Conservation (phyloP, 345 rosid species). For the Luvunga scandens region DNA sequence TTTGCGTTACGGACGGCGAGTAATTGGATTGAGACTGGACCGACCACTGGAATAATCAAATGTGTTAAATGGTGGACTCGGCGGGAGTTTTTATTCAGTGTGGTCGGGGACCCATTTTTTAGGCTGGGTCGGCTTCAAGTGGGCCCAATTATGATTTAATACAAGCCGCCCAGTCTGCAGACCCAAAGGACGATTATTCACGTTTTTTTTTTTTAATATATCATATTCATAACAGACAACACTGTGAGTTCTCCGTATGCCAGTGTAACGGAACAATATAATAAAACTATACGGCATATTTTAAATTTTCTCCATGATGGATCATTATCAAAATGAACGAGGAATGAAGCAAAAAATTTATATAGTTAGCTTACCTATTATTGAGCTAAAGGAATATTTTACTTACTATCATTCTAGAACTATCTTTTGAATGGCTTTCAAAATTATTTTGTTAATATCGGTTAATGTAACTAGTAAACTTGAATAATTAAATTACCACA, state of each 20-base stretch:
- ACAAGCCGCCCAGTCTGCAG: not conserved
- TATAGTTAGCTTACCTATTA: too few species aligned
- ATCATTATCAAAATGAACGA: too few species aligned
- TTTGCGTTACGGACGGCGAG: slow-evolving; percentile 12
- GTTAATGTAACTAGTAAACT: too few species aligned
- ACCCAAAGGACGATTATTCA: not conserved
- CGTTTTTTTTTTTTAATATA: not conserved
- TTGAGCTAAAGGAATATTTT: too few species aligned
- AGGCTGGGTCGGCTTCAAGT: not conserved
- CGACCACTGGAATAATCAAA: slow-evolving; percentile 12
- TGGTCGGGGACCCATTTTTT: not conserved
- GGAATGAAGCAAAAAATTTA: too few species aligned
- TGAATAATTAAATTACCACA: too few species aligned
- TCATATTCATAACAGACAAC: not conserved
- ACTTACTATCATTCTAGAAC: too few species aligned
- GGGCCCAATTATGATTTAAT: not conserved
- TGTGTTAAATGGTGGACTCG: not conserved
- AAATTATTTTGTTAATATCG: too few species aligned
- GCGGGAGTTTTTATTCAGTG: not conserved
- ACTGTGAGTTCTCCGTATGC: fast-evolving
- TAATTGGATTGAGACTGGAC: not conserved
- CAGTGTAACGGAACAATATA: too few species aligned
- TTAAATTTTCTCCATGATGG: too few species aligned
- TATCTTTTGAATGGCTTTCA: too few species aligned
- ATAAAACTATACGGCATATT: too few species aligned